Conservation (phyloP, 768 basidiomycete genomes). For the Asterophora lycoperdoides region DNA sequence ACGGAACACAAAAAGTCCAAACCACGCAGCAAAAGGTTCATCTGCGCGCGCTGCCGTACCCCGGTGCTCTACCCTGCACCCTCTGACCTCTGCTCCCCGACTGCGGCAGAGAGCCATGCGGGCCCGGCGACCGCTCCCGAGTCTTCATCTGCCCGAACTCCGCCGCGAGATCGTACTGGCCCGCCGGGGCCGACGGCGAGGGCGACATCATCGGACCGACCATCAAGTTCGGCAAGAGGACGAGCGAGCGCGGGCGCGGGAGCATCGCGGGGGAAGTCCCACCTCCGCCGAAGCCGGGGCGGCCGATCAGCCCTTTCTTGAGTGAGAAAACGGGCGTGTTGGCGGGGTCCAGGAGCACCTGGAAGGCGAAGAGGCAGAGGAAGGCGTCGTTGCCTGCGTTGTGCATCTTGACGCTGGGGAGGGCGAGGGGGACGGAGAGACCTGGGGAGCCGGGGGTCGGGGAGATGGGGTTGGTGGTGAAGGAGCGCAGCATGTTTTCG, state of each 20-base stretch:
- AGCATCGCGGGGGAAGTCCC: neutral
- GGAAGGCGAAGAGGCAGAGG: slow-evolving; percentile 61
- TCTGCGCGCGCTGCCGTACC: neutral
- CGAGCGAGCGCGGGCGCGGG: neutral
- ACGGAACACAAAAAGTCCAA: too few relatives aligned
- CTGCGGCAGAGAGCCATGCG: neutral
- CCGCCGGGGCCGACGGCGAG: neutral
- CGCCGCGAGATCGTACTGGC: slow-evolving; percentile 31
- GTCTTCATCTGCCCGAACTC: slow-evolving; percentile 40
- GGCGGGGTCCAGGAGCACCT: slow-evolving; percentile 60
- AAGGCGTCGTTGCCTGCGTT: slow-evolving; percentile 84
- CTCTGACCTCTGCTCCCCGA: neutral
- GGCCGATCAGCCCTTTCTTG: slow-evolving; percentile 25
- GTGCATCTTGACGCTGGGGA: slow-evolving; percentile 47
- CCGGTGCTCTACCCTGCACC: neutral
- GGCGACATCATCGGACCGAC: neutral
- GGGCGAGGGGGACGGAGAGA: slow-evolving; percentile 16
- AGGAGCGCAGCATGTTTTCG: slow-evolving; percentile 55
- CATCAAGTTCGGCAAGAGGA: neutral
- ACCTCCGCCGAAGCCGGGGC: neutral
- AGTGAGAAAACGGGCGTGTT: slow-evolving; percentile 33
- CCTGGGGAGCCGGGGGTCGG: slow-evolving; percentile 21
- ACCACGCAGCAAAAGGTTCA: too few relatives aligned
- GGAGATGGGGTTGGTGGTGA: slow-evolving; percentile 31
- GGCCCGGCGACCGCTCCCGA: neutral